Conservation (phyloP, 2,329 filamentous ascomycete genomes). For the Aureobasidium subglaciale region DNA sequence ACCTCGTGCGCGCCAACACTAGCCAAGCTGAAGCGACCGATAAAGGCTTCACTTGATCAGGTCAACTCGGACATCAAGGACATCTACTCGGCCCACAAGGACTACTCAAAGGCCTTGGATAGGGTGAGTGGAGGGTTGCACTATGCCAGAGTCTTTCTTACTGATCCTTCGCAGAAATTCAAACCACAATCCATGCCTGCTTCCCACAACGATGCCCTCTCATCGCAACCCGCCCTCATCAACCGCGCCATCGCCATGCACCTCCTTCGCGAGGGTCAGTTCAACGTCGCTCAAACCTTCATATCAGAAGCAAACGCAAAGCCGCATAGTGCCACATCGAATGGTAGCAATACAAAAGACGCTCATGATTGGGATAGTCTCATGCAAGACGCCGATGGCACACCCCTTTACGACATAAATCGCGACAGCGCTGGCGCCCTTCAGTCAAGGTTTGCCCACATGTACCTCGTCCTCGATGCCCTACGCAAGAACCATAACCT, state of each 20-base stretch:
- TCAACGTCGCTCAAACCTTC: constrained; percentile 79
- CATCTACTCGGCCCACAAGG: constrained; percentile 72
- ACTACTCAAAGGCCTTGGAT: constrained; percentile 78
- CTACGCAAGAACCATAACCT: constrained; percentile 67
- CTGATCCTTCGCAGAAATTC: constrained; percentile 46
- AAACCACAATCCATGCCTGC: constrained; percentile 64
- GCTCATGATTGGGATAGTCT: neutral
- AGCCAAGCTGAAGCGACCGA: constrained; percentile 76
- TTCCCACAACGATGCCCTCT: constrained; percentile 73
- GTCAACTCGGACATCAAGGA: constrained; percentile 77
- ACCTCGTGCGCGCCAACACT: constrained; percentile 55
- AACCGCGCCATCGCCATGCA: constrained; percentile 97
- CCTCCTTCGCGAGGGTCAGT: constrained; percentile 87
- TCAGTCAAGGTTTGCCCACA: constrained; percentile 74
- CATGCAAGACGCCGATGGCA: neutral
- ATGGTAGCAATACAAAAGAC: constrained; percentile 4
- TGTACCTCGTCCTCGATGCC: constrained; percentile 83
- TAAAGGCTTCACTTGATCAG: constrained; percentile 72
- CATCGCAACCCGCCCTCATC: constrained; percentile 66
- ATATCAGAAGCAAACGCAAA: constrained; percentile 45
- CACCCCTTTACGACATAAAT: constrained; percentile 10
- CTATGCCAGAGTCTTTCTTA: neutral
- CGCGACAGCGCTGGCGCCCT: constrained; percentile 34
- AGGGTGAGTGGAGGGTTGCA: constrained; percentile 46
- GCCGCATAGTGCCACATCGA: neutral